Evolutionary conservation across 2,329 filamentous ascomycete species (phyloP), one percentile per base, ranked within the genome.

Genomic region (Sporothrix inflata): DNA sequence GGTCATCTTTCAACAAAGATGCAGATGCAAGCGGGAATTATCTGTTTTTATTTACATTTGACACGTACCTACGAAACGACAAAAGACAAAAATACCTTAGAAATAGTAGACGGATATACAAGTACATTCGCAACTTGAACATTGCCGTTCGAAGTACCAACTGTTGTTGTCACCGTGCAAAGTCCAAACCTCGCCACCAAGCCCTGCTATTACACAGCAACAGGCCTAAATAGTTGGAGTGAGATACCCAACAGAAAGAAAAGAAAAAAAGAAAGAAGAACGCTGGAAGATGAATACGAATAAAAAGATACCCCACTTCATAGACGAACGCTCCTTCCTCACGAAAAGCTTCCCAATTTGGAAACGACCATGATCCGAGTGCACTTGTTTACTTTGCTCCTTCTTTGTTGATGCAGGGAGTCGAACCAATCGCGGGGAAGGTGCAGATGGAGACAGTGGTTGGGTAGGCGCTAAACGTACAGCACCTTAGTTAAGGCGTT

Each of bases 1-100:
- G 40, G 49, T 40, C 72, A 73, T 73, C 72, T 75, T 75, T 75
- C 74, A 75, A 75, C 74, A 75, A 69, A 74, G 74, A 71, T 72
- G 73, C 49, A 71, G 49, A 73, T 63, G 53, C 49, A 42, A 61
- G 55, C 34, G 55, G 45, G 14, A 51, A 27, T 30, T 66, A 47
- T 27, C 42, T 21, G 1, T 40, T 51, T 42, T 63, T 63, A 14
- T 27, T 19, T 42, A 34, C 11, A 27, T 49, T 27, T 49, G 11
- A 14, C 19, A 30, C 27, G 19, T 11, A 53, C 14, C 12, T 14
- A 51, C 19, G n/a, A 27, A 45, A 67, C 24, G 38, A 66, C n/a
- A 51, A 67, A 67, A 49, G 30, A 45, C 38, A 40, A 65, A 65
- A 65, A 45, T 42, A 65, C 38, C 57, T 61, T 38, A 40, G 53